Conservation (phyloP, 345 rosid species). For the Adansonia digitata region DNA sequence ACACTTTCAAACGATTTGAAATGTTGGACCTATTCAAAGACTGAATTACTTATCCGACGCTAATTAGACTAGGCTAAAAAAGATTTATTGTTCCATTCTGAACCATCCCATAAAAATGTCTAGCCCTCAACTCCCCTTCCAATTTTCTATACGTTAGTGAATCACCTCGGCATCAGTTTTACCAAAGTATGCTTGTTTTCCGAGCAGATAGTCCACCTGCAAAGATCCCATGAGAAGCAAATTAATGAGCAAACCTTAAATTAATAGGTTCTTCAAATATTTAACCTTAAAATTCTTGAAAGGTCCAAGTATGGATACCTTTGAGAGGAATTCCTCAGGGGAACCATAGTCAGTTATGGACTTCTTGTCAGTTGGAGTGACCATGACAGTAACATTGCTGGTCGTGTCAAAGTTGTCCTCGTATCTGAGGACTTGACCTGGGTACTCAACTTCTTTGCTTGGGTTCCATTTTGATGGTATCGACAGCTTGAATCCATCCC, state of each 20-base stretch:
- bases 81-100: too few species aligned
- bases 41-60: too few species aligned
- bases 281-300: neutral
- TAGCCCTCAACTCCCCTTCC: too few species aligned
- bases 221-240: neutral
- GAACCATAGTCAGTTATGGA: conserved; percentile 78
- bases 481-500: conserved; percentile 69
- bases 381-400: conserved; percentile 51
- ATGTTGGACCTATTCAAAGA: too few species aligned
- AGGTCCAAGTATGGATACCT: conserved; percentile 18
- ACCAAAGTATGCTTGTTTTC: conserved; percentile 76
- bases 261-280: neutral
- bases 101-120: too few species aligned
- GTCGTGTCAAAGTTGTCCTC: conserved; percentile 87
- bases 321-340: conserved; percentile 66
- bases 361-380: conserved; percentile 83
- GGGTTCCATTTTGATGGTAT: conserved; percentile 94
- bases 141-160: neutral
- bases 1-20: too few species aligned
- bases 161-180: conserved; percentile 73
- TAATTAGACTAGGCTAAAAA: too few species aligned
- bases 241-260: neutral
- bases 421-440: conserved; percentile 81
- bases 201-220: conserved; percentile 78
- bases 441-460: conserved; percentile 84